Evolutionary conservation across 306 rosid genomes (phyloP).

Genomic region (Geum urbanum): DNA sequence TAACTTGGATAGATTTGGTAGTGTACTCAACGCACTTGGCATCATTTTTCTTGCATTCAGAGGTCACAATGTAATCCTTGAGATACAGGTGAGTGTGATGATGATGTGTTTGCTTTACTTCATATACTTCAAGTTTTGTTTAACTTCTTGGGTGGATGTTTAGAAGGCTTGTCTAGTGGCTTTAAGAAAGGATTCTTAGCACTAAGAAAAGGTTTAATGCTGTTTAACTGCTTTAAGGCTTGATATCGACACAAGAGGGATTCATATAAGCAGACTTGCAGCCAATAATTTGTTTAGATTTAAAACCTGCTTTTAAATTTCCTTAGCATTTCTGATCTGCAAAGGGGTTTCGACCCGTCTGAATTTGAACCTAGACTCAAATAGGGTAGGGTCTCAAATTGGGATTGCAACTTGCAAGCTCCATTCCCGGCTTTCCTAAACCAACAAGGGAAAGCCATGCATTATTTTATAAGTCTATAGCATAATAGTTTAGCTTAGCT

Average conservation of each 20-base stretch:
- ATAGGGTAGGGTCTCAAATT: no score
- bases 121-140: not conserved
- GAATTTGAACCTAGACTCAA: no score
- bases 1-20: slow-evolving; percentile 21
- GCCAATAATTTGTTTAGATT: no score
- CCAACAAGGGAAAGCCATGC: not conserved
- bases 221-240: not conserved
- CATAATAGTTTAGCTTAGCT: not conserved
- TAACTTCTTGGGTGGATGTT: not conserved
- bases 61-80: slow-evolving; percentile 73
- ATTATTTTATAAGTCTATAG: not conserved
- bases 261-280: no score
- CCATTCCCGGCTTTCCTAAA: not conserved
- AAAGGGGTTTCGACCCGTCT: no score
- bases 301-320: no score
- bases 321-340: no score
- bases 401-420: no score
- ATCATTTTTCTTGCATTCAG: slow-evolving; percentile 43
- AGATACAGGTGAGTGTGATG: slow-evolving; percentile 50
- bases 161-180: not conserved
- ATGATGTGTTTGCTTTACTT: not conserved
- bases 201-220: not conserved
- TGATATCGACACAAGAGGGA: not conserved
- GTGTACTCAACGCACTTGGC: slow-evolving; percentile 47
- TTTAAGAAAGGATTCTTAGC: not conserved